Evolutionary conservation across 2,329 filamentous ascomycete species (phyloP).

Genomic region (Xylaria sp.): DNA sequence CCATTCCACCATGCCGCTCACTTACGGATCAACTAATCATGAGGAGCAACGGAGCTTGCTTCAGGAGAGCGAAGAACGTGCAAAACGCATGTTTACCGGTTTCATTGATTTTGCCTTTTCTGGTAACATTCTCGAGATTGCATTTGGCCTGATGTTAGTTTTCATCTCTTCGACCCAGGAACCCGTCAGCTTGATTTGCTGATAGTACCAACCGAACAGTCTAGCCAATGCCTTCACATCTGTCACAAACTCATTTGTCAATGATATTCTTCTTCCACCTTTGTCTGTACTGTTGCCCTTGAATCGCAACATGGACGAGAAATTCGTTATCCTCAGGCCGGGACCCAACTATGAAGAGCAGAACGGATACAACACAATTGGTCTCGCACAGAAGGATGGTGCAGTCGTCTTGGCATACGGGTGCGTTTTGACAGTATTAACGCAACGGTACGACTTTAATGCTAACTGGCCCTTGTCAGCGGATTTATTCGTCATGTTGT

Average conservation of each 20-base stretch:
- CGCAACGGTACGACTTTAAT: neutral
- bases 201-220: constrained; percentile 51
- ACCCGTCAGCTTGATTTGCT: constrained; percentile 3
- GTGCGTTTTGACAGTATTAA: constrained; percentile 51
- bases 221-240: constrained; percentile 77
- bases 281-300: constrained; percentile 75
- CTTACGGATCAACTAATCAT: constrained; percentile 24
- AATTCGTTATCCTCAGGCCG: constrained; percentile 72
- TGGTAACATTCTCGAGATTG: constrained; percentile 80
- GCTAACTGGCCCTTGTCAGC: constrained; percentile 48
- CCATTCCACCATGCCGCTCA: constrained; percentile 24
- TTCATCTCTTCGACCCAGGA: neutral
- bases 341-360: constrained; percentile 64
- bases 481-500: constrained; percentile 72
- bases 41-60: constrained; percentile 58
- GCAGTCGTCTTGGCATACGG: constrained; percentile 79
- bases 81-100: constrained; percentile 66
- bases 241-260: constrained; percentile 77
- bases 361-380: constrained; percentile 74
- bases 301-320: constrained; percentile 77
- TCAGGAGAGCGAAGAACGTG: constrained; percentile 58
- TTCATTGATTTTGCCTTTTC: constrained; percentile 79
- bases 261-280: constrained; percentile 74
- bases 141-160: constrained; percentile 76
- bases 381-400: constrained; percentile 75